These are phyloP conservation scores for Salix brachista DNA, from an alignment of 345 rosid genomes.

Conservation along the genomic window DNA sequence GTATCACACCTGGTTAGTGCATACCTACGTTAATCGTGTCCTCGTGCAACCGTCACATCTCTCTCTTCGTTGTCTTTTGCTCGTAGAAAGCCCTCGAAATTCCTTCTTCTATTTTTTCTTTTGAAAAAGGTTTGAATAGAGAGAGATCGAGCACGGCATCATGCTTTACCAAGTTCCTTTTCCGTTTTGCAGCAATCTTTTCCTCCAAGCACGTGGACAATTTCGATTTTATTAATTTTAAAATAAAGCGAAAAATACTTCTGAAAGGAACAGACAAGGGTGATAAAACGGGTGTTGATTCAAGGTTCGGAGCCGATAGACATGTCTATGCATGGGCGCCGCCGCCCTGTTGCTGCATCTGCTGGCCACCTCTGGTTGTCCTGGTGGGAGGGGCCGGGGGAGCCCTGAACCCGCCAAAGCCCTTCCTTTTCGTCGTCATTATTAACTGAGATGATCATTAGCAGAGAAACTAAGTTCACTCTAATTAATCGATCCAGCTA, in stretches of 20 bases:
- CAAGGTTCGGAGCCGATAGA: background rate
- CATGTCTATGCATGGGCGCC: slow-evolving; percentile 14
- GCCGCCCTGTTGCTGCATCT: background rate
- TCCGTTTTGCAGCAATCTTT: background rate
- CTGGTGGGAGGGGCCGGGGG: background rate
- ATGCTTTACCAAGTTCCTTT: background rate
- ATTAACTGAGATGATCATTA: slow-evolving; percentile 8
- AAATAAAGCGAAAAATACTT: background rate
- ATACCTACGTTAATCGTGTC: background rate
- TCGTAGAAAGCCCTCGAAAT: background rate
- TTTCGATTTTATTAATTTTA: background rate
- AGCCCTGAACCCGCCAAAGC: background rate
- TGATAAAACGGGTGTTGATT: background rate
- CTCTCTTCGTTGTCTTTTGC: background rate
- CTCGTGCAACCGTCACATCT: background rate
- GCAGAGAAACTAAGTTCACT: background rate
- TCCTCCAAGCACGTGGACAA: background rate
- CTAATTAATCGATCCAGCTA: background rate
- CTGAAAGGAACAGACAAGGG: background rate
- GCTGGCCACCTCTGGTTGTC: slow-evolving; percentile 5
- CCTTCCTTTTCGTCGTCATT: slow-evolving; percentile 13
- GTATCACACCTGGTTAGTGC: background rate
- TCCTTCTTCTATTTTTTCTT: background rate
- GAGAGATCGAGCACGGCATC: background rate
- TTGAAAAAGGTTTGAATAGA: background rate